Evolutionary conservation across 805 yeast genomes (phyloP).

Genomic region (Jamesozyma spencerorum): DNA sequence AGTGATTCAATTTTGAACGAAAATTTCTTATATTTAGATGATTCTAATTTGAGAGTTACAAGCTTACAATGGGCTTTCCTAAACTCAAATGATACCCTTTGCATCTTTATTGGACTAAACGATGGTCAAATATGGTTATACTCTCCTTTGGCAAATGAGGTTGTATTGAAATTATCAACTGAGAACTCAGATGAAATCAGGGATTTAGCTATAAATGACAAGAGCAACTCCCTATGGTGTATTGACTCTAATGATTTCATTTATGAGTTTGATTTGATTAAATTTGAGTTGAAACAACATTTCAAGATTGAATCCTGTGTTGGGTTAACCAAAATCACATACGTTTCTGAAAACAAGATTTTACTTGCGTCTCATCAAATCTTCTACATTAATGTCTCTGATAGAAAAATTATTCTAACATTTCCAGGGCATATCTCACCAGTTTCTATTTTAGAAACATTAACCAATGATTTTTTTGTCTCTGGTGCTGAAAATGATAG

Average conservation of each 20-base stretch:
- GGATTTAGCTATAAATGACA: constrained; percentile 34
- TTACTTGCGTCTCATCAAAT: constrained; percentile 63
- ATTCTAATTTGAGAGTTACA: constrained; percentile 15
- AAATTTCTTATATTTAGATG: constrained; percentile 20
- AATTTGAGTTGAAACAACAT: constrained; percentile 34
- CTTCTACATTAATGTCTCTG: constrained; percentile 39
- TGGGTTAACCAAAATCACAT: constrained; percentile 23
- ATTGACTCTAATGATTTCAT: constrained; percentile 51
- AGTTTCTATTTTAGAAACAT: constrained; percentile 38
- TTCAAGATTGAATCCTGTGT: constrained; percentile 33
- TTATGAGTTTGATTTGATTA: constrained; percentile 51
- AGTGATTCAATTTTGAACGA: constrained; percentile 31
- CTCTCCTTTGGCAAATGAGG: constrained; percentile 55
- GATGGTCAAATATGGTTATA: constrained; percentile 57
- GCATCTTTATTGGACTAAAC: constrained; percentile 54
- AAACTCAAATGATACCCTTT: constrained; percentile 33
- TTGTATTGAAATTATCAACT: constrained; percentile 43
- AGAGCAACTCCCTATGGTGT: constrained; percentile 40
- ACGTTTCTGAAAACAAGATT: constrained; percentile 27
- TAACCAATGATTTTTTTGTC: constrained; percentile 38
- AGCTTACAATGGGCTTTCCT: constrained; percentile 20
- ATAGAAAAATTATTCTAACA: constrained; percentile 36
- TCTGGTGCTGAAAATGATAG: constrained; percentile 76
- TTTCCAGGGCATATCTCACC: constrained; percentile 76
- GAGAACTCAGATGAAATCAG: constrained; percentile 40